Base-by-base conservation (phyloP, 2,329 filamentous ascomycete species). In the Diaporthe ilicicola region DNA sequence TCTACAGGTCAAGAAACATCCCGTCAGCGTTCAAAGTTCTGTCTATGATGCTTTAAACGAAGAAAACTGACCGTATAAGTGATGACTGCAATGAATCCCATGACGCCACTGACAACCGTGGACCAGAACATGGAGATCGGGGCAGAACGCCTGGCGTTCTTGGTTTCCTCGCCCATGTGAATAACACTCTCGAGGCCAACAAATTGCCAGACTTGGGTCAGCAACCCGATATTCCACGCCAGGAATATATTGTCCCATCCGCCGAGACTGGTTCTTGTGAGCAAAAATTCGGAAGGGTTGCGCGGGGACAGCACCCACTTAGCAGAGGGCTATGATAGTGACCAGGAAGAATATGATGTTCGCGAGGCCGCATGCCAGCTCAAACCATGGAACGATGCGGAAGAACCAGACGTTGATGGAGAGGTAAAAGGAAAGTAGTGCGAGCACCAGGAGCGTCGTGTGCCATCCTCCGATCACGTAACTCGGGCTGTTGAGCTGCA, bases 111-210 rank as follows among this genome's bases (percentile, higher is more conserved):
- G 34, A 81, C 77, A 32, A 83, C 78, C 48, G 27, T 13, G 1
- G 82, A 81, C 75, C 83, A 82, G 61, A 85, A 77, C 62, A 84
- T 81, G n/a, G 81, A 82, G n/a, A 80, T 79, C 0, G 84, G 85
- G 1, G 86, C 81, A 1, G 83, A 82, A n/a, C 82, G 79, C 64
- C 84, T 83, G 4, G 85, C 81, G 65, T 84, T 78, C 12, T 80
- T 77, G 13, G 83, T 82, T 74, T 84, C 82, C 74, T 84, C 82
- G 42, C 82, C 82, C 81, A 86, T 84, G 71, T 87, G 85, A 0
- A 87, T 78, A n/a, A 82, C 82, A 13, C 83, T 81, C 55, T 87
- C 85, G 65, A 84, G n/a, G n/a, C n/a, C n/a, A n/a, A n/a, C n/a
- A n/a, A n/a, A n/a, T n/a, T n/a, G n/a, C n/a, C n/a, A n/a, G n/a